A percentile compares a stretch with the other conserved stretches of the same genome.
Evolutionary conservation across 192 early-diverging fungal species (phyloP).

Genomic region (Cetraspora pellucida): DNA sequence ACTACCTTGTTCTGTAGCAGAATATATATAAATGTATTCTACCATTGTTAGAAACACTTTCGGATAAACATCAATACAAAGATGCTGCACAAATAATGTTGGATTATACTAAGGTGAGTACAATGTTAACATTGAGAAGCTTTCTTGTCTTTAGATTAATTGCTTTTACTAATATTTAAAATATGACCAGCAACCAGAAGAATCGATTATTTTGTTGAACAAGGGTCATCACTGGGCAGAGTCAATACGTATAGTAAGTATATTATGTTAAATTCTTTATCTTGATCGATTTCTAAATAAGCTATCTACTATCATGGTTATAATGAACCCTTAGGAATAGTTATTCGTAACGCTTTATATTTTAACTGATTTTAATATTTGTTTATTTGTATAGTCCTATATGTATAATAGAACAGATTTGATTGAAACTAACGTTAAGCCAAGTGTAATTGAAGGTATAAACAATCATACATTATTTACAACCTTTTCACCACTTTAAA

Average conservation of each 20-base stretch:
- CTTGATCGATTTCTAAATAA: too few species aligned
- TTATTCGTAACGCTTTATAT: too few species aligned
- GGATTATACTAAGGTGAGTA: conserved; percentile 62
- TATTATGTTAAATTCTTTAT: not conserved
- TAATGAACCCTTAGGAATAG: too few species aligned
- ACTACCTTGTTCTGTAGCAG: not conserved
- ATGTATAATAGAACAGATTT: conserved; percentile 64
- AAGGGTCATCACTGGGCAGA: conserved; percentile 79
- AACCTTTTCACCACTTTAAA: not conserved
- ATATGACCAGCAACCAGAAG: conserved; percentile 57
- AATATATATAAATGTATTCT: conserved; percentile 38
- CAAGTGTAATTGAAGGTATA: conserved; percentile 59
- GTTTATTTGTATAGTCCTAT: conserved; percentile 46
- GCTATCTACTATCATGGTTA: too few species aligned
- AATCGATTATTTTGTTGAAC: conserved; percentile 67
- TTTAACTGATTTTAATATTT: not conserved
- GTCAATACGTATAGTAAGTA: conserved; percentile 63
- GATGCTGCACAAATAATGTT: conserved; percentile 72
- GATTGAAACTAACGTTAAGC: conserved; percentile 73
- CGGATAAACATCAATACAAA: conserved; percentile 58
- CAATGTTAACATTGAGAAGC: not conserved
- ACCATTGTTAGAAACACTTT: conserved; percentile 47
- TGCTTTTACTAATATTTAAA: not conserved
- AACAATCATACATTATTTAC: conserved; percentile 35
- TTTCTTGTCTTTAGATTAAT: too few species aligned